These are phyloP conservation scores for Lophiotrema nucula DNA, from an alignment of 495 filamentous ascomycete species.

Conservation along the genomic window DNA sequence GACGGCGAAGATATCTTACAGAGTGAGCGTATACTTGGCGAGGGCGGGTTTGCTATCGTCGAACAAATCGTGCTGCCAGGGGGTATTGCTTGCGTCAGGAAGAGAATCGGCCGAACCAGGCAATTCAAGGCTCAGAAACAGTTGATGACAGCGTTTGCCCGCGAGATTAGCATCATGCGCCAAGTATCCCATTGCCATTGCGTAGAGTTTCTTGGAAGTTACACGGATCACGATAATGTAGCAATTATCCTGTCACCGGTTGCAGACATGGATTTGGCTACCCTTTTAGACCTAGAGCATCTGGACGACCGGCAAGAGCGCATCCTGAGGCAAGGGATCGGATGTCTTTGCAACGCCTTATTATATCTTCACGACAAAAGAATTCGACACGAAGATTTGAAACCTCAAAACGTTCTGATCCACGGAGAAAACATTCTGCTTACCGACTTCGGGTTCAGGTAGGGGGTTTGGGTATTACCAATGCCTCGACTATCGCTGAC, in stretches of 20 bases:
- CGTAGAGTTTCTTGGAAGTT: conserved; percentile 2
- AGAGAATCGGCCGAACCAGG: conserved; percentile 4
- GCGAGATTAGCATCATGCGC: conserved; percentile 10
- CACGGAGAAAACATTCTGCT: conserved; percentile 8
- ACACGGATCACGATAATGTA: not conserved
- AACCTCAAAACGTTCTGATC: conserved; percentile 20
- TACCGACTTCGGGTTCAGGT: conserved; percentile 24
- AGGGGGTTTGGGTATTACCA: not conserved
- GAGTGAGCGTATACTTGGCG: not conserved
- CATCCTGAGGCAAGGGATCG: not conserved
- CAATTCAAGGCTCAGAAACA: conserved; percentile 8
- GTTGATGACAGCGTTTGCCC: not conserved
- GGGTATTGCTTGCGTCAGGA: conserved; percentile 3
- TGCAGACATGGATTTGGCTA: conserved; percentile 16
- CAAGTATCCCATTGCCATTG: conserved; percentile 8
- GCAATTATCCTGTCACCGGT: conserved; percentile 3
- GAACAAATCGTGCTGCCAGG: conserved; percentile 1
- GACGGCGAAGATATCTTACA: conserved; percentile 2
- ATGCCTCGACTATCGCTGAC: not conserved
- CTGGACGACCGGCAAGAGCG: not conserved
- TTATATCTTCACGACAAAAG: not conserved
- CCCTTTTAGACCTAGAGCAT: not conserved
- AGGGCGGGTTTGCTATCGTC: conserved; percentile 9
- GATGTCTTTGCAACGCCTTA: not conserved
- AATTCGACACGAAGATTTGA: conserved; percentile 17